Conservation (phyloP, 306 rosid genomes). For the Dalbergia cultrata region DNA sequence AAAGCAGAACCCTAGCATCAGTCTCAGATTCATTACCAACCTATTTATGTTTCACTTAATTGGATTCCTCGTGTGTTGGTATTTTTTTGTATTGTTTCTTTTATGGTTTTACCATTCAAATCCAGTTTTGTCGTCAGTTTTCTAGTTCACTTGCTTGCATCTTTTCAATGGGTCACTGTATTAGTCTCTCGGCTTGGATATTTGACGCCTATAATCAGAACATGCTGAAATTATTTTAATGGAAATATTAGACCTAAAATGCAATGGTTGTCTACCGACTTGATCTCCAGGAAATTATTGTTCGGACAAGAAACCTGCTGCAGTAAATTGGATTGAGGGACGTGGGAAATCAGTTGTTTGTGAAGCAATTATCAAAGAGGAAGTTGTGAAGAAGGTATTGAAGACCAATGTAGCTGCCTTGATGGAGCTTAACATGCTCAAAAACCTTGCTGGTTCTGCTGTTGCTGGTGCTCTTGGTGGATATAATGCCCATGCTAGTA, state of each 20-base stretch:
- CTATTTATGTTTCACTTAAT: constrained; percentile 2
- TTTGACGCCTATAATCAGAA: constrained; percentile 27
- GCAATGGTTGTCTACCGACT: constrained; percentile 18
- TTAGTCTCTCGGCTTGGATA: constrained; percentile 19
- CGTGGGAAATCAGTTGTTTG: constrained; percentile 85
- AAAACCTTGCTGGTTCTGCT: constrained; percentile 82
- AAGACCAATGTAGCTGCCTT: constrained; percentile 71
- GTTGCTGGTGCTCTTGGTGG: constrained; percentile 84
- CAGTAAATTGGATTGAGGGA: constrained; percentile 87
- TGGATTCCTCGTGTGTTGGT: not conserved
- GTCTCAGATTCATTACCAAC: not conserved
- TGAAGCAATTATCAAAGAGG: constrained; percentile 73
- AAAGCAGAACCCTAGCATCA: not conserved
- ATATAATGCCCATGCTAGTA: constrained; percentile 83
- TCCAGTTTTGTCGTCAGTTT: not conserved
- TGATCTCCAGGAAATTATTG: constrained; percentile 68
- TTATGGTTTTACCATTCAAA: not conserved
- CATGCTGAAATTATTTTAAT: constrained; percentile 23
- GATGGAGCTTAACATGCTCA: constrained; percentile 85
- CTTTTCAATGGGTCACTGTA: constrained; percentile 9
- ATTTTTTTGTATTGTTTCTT: constrained; percentile 5
- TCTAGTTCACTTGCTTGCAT: constrained; percentile 34
- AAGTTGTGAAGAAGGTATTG: constrained; percentile 74
- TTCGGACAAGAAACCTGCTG: constrained; percentile 86
- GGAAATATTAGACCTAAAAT: constrained; percentile 17